Percentiles rank a stretch among this genome's conserved stretches.
phyloP scores from a whole-genome alignment of 768 basidiomycete genomes.

The Leccinum boreale region DNA sequence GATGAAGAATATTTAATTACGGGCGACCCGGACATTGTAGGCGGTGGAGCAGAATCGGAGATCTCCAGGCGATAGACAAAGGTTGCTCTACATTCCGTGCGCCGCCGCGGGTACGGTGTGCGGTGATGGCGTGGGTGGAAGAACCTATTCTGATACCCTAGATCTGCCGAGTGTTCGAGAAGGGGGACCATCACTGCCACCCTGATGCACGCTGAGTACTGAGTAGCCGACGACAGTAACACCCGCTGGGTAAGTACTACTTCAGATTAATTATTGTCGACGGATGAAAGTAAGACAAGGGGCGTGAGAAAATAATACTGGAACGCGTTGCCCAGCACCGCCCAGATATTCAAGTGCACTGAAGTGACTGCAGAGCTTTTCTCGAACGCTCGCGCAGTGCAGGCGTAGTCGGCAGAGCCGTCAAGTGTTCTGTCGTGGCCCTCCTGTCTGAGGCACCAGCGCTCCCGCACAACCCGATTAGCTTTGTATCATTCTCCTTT shows the following conservation, averaged over 20 bases:
- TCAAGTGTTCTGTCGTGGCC: neutral
- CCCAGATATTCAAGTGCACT: conserved; percentile 2
- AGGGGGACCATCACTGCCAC: neutral
- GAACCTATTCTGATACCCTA: neutral
- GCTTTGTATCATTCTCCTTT: conserved; percentile 4
- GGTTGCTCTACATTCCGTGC: neutral
- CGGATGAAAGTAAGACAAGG: neutral
- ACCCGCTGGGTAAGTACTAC: too few relatives aligned
- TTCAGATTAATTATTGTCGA: neutral
- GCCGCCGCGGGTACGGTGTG: neutral
- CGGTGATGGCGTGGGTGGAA: conserved; percentile 1
- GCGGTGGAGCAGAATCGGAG: neutral
- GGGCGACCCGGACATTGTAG: neutral
- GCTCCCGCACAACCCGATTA: neutral
- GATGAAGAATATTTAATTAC: neutral
- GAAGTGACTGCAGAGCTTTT: neutral
- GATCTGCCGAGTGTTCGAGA: neutral
- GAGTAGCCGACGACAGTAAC: neutral
- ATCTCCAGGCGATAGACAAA: neutral
- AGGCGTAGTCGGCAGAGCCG: neutral
- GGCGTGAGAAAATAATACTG: conserved; percentile 23
- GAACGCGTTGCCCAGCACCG: conserved; percentile 20
- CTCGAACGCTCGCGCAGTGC: neutral
- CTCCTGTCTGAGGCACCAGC: neutral
- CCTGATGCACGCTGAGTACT: neutral